These are phyloP conservation scores for Mortierella sp. DNA, from an alignment of 371 early-diverging fungal species.

Conservation along the genomic window DNA sequence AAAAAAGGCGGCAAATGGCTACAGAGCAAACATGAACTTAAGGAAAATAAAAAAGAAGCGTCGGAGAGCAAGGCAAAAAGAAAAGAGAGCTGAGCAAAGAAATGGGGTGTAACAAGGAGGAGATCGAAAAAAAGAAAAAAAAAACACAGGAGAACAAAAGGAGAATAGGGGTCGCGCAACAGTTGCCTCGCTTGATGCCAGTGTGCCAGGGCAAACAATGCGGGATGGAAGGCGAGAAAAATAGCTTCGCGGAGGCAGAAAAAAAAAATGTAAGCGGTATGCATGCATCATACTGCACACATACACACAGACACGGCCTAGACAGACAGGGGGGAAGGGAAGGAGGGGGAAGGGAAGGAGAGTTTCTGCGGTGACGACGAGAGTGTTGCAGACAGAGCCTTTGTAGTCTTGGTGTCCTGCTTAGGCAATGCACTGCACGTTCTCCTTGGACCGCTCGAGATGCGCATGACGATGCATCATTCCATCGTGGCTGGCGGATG, in stretches of 20 bases:
- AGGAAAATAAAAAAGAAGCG: neutral
- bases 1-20: neutral
- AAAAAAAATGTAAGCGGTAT: neutral
- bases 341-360: too few relatives aligned
- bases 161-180: neutral
- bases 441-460: conserved; percentile 28
- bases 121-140: neutral
- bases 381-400: neutral
- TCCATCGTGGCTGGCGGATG: conserved; percentile 23
- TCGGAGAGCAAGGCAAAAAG: neutral
- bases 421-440: conserved; percentile 35
- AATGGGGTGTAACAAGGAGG: conserved; percentile 1
- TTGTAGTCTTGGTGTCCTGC: neutral
- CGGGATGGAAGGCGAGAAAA: neutral
- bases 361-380: neutral
- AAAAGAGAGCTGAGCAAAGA: neutral
- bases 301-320: neutral
- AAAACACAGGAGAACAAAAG: neutral
- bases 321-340: neutral
- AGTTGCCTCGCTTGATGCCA: neutral
- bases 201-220: neutral
- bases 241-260: neutral
- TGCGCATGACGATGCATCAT: conserved; percentile 44
- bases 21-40: neutral
- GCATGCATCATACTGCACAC: too few relatives aligned